Percentiles rank a stretch among this genome's conserved stretches.
phyloP scores from a whole-genome alignment of 306 rosid genomes.

The Delonix regia region DNA sequence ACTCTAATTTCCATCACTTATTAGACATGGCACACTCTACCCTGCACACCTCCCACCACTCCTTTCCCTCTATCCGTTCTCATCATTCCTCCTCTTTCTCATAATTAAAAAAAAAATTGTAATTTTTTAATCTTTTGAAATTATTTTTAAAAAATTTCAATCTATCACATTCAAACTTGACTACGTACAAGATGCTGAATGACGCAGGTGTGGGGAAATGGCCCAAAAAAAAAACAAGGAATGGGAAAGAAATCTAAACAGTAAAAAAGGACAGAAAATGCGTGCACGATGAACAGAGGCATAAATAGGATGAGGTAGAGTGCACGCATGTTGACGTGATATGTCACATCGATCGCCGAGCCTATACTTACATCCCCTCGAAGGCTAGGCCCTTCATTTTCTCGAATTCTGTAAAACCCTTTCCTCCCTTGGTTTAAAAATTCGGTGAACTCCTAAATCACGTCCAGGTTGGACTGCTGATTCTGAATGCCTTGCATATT shows the following conservation, averaged over 20 bases:
- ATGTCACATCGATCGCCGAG: background rate
- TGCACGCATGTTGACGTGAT: conserved; percentile 9
- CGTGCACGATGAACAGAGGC: background rate
- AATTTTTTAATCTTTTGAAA: no score
- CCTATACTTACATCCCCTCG: background rate
- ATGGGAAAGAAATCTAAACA: background rate
- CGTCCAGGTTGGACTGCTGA: no score
- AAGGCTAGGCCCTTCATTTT: background rate
- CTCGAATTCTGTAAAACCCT: background rate
- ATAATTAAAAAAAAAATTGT: no score
- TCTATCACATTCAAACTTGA: no score
- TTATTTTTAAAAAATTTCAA: no score
- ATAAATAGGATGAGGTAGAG: conserved; percentile 4
- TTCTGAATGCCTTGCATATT: no score
- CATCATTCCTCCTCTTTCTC: no score
- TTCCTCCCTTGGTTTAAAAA: background rate
- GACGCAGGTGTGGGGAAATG: no score
- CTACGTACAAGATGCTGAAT: no score
- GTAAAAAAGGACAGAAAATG: no score
- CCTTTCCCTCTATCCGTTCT: no score
- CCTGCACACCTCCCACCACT: background rate
- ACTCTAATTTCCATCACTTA: background rate
- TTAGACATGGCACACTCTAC: background rate
- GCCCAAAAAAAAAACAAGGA: background rate
- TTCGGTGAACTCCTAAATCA: background rate